Evolutionary conservation across 164 flowering plant genomes (phyloP).

Genomic region (Malania oleifera): DNA sequence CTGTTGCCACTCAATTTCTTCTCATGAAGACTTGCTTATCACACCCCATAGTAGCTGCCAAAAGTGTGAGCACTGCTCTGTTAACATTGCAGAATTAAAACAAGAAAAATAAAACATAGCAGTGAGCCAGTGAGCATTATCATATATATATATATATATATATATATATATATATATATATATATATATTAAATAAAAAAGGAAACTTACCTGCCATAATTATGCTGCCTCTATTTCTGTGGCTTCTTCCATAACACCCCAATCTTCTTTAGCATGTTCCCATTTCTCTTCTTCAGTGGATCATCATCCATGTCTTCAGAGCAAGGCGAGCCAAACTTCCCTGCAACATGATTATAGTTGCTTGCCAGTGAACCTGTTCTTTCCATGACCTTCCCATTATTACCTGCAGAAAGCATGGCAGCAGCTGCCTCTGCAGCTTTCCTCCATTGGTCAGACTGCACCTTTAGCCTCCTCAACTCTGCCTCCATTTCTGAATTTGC

Average conservation of each 20-base stretch:
- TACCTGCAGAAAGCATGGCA: constrained; percentile 64
- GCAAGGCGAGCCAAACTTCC: constrained; percentile 48
- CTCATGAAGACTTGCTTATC: too few species aligned
- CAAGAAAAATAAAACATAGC: not conserved
- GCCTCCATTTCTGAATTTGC: constrained; percentile 71
- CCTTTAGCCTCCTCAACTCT: constrained; percentile 77
- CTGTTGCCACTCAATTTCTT: too few species aligned
- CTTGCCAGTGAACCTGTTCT: constrained; percentile 66
- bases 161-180: too few species aligned
- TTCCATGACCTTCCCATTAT: constrained; percentile 57
- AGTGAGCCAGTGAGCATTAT: too few species aligned
- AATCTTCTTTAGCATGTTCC: constrained; percentile 75
- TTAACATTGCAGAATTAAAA: not conserved
- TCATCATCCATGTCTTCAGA: constrained; percentile 70
- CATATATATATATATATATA: too few species aligned
- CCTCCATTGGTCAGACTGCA: constrained; percentile 96
- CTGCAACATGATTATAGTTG: constrained; percentile 31
- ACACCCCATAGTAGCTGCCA: not conserved
- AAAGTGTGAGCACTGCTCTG: not conserved
- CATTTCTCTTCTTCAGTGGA: constrained; percentile 76
- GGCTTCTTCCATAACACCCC: constrained; percentile 90
- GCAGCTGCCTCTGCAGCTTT: constrained; percentile 99
- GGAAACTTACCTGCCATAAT: not conserved
- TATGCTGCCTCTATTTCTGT: constrained; percentile 31
- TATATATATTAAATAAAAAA: too few species aligned